Percentiles rank a stretch among this genome's conserved stretches.
These are phyloP conservation scores for Trapa incisa DNA, from an alignment of 345 rosid species.

Conservation along the genomic window DNA sequence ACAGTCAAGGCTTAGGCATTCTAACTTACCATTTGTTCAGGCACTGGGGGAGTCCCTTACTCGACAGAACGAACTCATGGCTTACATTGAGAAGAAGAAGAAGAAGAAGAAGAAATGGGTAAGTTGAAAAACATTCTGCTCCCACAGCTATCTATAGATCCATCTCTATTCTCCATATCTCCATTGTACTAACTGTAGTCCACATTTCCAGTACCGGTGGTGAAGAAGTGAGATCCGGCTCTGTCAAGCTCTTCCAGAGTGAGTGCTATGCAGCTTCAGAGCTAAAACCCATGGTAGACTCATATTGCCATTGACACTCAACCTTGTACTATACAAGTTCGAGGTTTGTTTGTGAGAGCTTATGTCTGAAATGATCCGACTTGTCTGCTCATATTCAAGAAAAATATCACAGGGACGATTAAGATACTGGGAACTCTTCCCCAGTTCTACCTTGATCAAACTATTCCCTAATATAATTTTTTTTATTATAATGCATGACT, in stretches of 20 bases:
- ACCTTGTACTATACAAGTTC: not conserved
- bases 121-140: slow-evolving; percentile 5
- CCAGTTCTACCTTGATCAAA: not conserved
- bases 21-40: slow-evolving; percentile 18
- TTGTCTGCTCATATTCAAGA: not conserved
- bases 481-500: not conserved
- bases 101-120: slow-evolving; percentile 29
- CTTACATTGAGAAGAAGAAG: slow-evolving; percentile 43
- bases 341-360: not conserved
- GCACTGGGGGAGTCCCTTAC: slow-evolving; percentile 35
- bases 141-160: not conserved
- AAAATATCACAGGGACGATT: not conserved
- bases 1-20: no score
- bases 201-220: not conserved
- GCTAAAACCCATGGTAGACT: not conserved
- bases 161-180: not conserved
- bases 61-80: slow-evolving; percentile 30
- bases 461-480: not conserved
- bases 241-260: not conserved
- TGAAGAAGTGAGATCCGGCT: not conserved
- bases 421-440: not conserved
- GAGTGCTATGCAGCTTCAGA: not conserved
- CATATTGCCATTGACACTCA: not conserved
- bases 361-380: not conserved
- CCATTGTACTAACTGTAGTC: not conserved